A percentile compares a stretch with the other conserved stretches of the same genome.
Conservation (phyloP, 2,329 filamentous ascomycete species). For the Tothia fuscella region DNA sequence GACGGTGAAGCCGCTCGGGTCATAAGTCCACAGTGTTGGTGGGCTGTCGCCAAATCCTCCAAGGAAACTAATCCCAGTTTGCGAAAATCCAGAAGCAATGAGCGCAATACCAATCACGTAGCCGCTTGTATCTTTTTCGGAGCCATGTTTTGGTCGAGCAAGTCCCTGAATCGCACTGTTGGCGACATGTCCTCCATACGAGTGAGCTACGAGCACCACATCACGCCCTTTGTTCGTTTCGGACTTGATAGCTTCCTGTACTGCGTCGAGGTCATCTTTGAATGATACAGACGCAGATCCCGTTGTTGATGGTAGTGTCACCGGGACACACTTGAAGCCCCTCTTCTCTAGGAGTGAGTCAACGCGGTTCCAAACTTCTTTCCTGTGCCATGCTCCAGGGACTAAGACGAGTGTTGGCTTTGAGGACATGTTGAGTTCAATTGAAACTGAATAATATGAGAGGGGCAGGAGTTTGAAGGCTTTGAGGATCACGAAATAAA, state of each 20-base stretch:
- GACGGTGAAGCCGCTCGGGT: slow-evolving; percentile 31
- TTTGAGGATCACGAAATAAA: too few species aligned
- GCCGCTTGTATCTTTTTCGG: slow-evolving; percentile 17
- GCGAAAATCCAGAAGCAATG: slow-evolving; percentile 34
- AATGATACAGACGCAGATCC: neutral
- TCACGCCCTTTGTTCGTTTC: slow-evolving; percentile 21
- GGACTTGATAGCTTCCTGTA: neutral
- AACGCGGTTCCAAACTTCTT: neutral
- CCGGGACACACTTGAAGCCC: neutral
- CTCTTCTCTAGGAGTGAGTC: neutral
- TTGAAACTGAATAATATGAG: too few species aligned
- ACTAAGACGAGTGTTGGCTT: slow-evolving; percentile 6
- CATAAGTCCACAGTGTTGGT: slow-evolving; percentile 30
- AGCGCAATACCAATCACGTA: slow-evolving; percentile 34
- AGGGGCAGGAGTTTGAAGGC: too few species aligned
- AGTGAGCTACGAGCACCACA: slow-evolving; percentile 24
- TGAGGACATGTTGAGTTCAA: neutral
- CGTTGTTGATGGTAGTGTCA: neutral
- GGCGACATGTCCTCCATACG: slow-evolving; percentile 24
- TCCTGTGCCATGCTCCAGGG: slow-evolving; percentile 6
- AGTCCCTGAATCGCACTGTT: slow-evolving; percentile 21
- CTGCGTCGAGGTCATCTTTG: slow-evolving; percentile 1
- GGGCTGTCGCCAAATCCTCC: slow-evolving; percentile 30
- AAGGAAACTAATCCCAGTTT: slow-evolving; percentile 29
- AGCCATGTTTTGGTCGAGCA: neutral